These are phyloP conservation scores for Microcera coccophila DNA, from an alignment of 2,329 filamentous ascomycete genomes.

Conservation along the genomic window DNA sequence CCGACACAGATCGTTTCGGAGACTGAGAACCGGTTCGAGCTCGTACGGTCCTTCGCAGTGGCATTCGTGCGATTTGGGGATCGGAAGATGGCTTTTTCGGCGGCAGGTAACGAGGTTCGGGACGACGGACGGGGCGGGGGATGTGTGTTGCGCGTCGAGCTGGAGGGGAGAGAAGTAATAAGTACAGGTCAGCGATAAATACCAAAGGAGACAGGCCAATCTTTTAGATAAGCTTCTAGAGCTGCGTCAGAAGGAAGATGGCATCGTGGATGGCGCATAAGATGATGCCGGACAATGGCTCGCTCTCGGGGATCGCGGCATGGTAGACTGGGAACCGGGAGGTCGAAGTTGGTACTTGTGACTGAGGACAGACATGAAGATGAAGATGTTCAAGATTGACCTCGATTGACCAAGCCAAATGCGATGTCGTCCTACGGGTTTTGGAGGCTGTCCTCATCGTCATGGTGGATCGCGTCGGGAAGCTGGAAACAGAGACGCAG, in stretches of 20 bases:
- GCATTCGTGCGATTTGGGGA: neutral
- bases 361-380: neutral
- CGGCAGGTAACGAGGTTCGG: constrained; percentile 5
- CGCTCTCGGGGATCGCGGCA: neutral
- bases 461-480: neutral
- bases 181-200: neutral
- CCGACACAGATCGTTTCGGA: constrained; percentile 6
- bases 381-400: no score
- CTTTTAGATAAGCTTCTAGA: constrained; percentile 1
- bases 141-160: constrained; percentile 6
- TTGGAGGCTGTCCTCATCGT: neutral
- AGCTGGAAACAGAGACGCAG: constrained; percentile 16
- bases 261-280: constrained; percentile 5
- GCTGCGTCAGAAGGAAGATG: neutral
- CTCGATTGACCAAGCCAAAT: constrained; percentile 3
- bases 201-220: neutral
- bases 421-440: constrained; percentile 7
- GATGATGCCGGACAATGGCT: constrained; percentile 2
- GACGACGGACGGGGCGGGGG: neutral
- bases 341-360: neutral
- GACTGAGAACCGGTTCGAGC: constrained; percentile 1
- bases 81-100: constrained; percentile 3
- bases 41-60: neutral
- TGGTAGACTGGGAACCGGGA: neutral
- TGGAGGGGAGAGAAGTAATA: neutral